These are phyloP conservation scores for Penicillium sp. DNA, from an alignment of 2,329 filamentous ascomycete species.

Conservation along the genomic window DNA sequence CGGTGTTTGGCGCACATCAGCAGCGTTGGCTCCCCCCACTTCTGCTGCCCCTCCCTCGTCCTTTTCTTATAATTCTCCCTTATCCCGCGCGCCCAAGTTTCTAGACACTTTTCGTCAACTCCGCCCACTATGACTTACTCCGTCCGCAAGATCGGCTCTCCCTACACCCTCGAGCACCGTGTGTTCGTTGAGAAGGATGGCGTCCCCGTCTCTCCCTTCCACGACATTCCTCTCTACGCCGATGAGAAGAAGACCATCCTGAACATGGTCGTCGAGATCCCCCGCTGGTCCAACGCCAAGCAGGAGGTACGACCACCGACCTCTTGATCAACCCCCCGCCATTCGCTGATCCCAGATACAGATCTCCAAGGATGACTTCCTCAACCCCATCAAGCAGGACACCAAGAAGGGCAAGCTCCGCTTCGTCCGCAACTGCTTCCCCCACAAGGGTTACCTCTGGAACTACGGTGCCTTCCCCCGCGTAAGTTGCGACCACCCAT, in stretches of 20 bases:
- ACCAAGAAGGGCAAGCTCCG: conserved; percentile 99
- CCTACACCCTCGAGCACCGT: conserved; percentile 95
- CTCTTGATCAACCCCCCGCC: background rate
- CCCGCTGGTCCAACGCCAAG: conserved; percentile 99
- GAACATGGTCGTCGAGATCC: conserved; percentile 99
- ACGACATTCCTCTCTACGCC: conserved; percentile 97
- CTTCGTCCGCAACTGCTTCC: conserved; percentile 99
- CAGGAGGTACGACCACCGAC: conserved; percentile 72
- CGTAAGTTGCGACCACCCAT: conserved; percentile 55
- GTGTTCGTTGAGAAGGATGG: conserved; percentile 99
- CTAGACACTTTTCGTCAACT: conserved; percentile 51
- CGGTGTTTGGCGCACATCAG: conserved; percentile 36
- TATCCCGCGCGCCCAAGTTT: conserved; percentile 47
- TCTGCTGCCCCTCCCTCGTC: conserved; percentile 34
- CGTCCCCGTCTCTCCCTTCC: conserved; percentile 89
- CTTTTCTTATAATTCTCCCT: conserved; percentile 27
- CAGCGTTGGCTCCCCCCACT: conserved; percentile 46
- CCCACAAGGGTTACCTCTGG: conserved; percentile 99
- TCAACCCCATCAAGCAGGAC: conserved; percentile 99
- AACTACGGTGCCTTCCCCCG: conserved; percentile 99
- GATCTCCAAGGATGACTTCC: conserved; percentile 98
- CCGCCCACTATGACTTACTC: conserved; percentile 59
- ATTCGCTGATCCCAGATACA: conserved; percentile 44
- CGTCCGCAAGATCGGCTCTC: conserved; percentile 82
- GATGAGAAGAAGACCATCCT: conserved; percentile 93